phyloP scores from a whole-genome alignment of 2,329 filamentous ascomycete genomes.

The Colletotrichum tamarilloi region DNA sequence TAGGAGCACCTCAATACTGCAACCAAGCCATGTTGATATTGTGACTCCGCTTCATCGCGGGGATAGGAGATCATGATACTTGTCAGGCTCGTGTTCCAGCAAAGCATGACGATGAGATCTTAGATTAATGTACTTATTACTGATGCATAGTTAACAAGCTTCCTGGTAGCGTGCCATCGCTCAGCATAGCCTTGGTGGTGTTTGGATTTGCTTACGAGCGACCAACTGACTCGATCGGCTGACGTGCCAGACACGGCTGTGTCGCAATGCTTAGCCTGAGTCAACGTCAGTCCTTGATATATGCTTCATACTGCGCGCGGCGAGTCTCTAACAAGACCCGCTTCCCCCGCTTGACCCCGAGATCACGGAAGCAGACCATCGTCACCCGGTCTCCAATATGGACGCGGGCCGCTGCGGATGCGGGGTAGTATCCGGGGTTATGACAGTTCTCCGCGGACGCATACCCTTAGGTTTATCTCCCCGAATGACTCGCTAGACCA shows the following conservation, averaged over 20 bases:
- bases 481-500: not conserved
- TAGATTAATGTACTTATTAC: too few species aligned
- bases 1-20: too few species aligned
- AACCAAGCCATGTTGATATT: too few species aligned
- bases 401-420: conserved; percentile 1
- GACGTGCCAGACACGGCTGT: not conserved
- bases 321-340: not conserved
- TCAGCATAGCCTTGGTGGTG: not conserved
- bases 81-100: not conserved
- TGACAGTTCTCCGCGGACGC: conserved; percentile 17
- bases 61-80: too few species aligned
- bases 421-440: conserved; percentile 23
- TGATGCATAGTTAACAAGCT: not conserved
- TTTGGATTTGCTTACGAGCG: not conserved
- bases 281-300: not conserved
- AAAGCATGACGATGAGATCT: not conserved
- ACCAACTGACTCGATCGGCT: not conserved
- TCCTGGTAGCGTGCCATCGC: not conserved
- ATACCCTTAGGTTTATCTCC: conserved; percentile 13
- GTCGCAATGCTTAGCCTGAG: not conserved
- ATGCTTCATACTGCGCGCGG: not conserved
- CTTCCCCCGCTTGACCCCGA: not conserved
- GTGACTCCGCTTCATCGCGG: too few species aligned
- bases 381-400: not conserved
- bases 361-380: not conserved